A percentile compares a stretch with the other conserved stretches of the same genome.
Evolutionary conservation across 148 eudicot species (phyloP).

Genomic region (Fagopyrum tataricum): DNA sequence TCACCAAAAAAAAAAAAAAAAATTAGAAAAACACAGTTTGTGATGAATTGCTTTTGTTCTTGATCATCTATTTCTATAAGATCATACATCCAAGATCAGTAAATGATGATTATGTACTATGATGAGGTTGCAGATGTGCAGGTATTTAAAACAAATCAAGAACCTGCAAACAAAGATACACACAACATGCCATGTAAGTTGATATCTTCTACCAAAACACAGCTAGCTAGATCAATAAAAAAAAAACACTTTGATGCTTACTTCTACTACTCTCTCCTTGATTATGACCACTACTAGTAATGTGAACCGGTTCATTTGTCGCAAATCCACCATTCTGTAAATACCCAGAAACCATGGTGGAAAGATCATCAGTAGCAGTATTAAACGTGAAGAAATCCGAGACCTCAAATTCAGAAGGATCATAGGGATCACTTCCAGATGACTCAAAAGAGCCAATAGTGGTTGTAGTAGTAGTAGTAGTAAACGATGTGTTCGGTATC

Average conservation of each 20-base stretch:
- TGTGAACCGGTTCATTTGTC: slow-evolving; percentile 14
- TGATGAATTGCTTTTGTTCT: too few species aligned
- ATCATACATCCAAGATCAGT: slow-evolving; percentile 7
- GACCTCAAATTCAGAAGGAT: slow-evolving; percentile 27
- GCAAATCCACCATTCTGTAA: slow-evolving; percentile 22
- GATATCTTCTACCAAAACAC: background rate
- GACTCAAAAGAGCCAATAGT: slow-evolving; percentile 27
- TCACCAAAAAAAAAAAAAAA: too few species aligned
- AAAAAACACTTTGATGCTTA: slow-evolving; percentile 6
- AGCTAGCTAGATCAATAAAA: background rate
- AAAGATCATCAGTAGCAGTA: slow-evolving; percentile 10
- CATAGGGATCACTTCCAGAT: slow-evolving; percentile 27
- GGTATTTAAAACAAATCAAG: background rate
- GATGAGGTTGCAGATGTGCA: background rate
- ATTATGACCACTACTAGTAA: slow-evolving; percentile 14
- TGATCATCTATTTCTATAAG: too few species aligned
- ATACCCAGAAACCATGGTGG: slow-evolving; percentile 19
- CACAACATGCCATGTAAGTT: slow-evolving; percentile 6
- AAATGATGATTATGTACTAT: background rate
- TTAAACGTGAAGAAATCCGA: slow-evolving; percentile 29
- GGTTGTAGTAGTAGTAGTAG: slow-evolving; percentile 10
- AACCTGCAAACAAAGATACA: slow-evolving; percentile 12
- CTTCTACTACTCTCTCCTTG: slow-evolving; percentile 19
- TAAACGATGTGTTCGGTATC: slow-evolving; percentile 9
- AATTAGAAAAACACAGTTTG: background rate